phyloP scores from a whole-genome alignment of 139 green algal genomes.

The Desmodesmus armatus region DNA sequence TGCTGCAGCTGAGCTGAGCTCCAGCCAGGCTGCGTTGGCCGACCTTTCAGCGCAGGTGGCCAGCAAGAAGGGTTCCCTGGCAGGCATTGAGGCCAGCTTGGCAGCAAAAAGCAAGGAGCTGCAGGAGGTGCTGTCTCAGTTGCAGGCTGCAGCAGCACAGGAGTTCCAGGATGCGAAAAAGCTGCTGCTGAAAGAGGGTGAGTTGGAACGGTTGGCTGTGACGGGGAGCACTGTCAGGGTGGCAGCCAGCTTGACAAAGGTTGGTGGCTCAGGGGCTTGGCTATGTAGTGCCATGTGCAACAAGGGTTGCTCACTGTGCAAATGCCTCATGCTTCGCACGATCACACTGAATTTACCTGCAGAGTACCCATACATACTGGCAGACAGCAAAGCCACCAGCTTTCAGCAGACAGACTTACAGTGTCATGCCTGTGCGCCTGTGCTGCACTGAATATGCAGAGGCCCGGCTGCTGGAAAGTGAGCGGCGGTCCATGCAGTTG shows the following conservation, averaged over 20 bases:
- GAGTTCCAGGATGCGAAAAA: slow-evolving; percentile 25
- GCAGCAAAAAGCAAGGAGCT: slow-evolving; percentile 50
- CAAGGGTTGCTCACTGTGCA: too few species aligned
- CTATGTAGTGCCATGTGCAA: too few species aligned
- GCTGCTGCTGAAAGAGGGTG: slow-evolving; percentile 46
- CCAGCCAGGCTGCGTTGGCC: slow-evolving; percentile 15
- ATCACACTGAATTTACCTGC: too few species aligned
- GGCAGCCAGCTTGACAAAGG: too few species aligned
- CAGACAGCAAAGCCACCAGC: background rate
- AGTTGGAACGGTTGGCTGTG: too few species aligned
- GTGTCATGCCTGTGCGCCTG: background rate
- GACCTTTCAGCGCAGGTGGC: slow-evolving; percentile 41
- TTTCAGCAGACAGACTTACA: background rate
- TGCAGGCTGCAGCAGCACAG: slow-evolving; percentile 30
- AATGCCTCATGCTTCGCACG: too few species aligned
- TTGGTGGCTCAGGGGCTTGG: background rate
- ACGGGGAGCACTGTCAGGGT: too few species aligned
- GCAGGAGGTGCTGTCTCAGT: slow-evolving; percentile 1
- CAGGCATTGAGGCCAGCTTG: slow-evolving; percentile 27
- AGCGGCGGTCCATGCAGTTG: slow-evolving; percentile 48
- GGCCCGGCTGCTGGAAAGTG: slow-evolving; percentile 45
- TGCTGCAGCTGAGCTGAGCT: background rate
- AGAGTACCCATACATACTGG: too few species aligned
- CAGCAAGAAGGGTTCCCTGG: slow-evolving; percentile 25
- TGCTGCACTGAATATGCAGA: slow-evolving; percentile 30